phyloP scores from a whole-genome alignment of 768 basidiomycete genomes.

The Melanogaster broomeanus region DNA sequence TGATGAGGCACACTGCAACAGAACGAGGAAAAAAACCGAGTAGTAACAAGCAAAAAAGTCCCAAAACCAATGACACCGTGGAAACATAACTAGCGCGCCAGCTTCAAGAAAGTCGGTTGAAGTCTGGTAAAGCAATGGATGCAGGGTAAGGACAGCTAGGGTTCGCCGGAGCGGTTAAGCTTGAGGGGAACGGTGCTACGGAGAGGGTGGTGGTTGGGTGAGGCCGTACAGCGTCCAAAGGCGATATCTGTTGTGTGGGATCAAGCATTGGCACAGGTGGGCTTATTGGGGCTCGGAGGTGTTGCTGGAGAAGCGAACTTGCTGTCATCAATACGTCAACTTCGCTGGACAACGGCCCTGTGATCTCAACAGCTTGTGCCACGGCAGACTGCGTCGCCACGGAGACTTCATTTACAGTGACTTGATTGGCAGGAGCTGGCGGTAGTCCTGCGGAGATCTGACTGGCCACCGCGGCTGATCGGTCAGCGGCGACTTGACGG shows the following conservation, averaged over 20 bases:
- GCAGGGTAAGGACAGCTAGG: conserved; percentile 23
- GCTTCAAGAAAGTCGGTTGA: conserved; percentile 22
- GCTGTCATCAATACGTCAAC: conserved; percentile 82
- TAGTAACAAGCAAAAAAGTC: conserved; percentile 13
- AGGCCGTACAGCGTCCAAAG: conserved; percentile 33
- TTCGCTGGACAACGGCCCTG: conserved; percentile 71
- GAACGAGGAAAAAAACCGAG: conserved; percentile 19
- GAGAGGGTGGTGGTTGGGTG: conserved; percentile 37
- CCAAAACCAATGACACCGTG: conserved; percentile 30
- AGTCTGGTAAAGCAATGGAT: conserved; percentile 29
- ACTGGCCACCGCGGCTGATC: conserved; percentile 42
- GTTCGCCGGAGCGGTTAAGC: conserved; percentile 20
- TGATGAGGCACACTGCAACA: conserved; percentile 29
- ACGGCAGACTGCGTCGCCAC: conserved; percentile 75
- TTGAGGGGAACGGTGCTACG: conserved; percentile 25
- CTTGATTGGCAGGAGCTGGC: conserved; percentile 36
- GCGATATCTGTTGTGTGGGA: conserved; percentile 24
- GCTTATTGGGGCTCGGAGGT: conserved; percentile 34
- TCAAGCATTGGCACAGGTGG: conserved; percentile 25
- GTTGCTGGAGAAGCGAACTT: conserved; percentile 49
- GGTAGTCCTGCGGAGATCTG: conserved; percentile 44
- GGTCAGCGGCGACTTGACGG: conserved; percentile 55
- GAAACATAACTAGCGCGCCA: conserved; percentile 8
- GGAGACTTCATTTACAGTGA: conserved; percentile 59
- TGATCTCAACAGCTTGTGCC: conserved; percentile 78